phyloP scores from a whole-genome alignment of 108 stramenopile species.

The Cylindrotheca closterium region DNA sequence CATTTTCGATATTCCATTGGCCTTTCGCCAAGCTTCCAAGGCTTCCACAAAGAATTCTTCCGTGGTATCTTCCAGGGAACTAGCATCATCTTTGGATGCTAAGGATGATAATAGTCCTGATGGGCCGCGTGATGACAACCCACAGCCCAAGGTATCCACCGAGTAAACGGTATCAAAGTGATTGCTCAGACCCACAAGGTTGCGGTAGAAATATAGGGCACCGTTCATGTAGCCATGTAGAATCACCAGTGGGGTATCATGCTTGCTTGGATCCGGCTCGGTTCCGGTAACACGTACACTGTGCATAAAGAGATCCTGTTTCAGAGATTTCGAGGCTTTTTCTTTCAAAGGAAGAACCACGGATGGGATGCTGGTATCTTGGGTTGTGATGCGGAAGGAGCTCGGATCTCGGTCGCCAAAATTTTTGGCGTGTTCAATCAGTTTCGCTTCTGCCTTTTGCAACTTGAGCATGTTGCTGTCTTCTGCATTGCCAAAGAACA shows the following conservation, averaged over 20 bases:
- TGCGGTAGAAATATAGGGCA: conserved; percentile 84
- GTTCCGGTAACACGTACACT: not conserved
- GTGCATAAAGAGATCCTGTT: not conserved
- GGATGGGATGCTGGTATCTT: not conserved
- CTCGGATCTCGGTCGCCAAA: not conserved
- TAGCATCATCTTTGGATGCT: not conserved
- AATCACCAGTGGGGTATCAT: conserved; percentile 65
- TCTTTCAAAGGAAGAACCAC: not conserved
- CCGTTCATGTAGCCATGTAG: conserved; percentile 92
- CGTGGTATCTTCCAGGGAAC: conserved; percentile 20
- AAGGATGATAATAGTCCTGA: conserved; percentile 29
- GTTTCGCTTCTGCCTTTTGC: not conserved
- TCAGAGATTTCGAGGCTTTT: not conserved
- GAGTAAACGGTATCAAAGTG: conserved; percentile 67
- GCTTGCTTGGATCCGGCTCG: not conserved
- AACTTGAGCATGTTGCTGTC: no score
- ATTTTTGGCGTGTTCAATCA: not conserved
- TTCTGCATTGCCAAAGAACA: no score
- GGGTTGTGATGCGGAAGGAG: not conserved
- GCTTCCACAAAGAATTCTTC: conserved; percentile 85
- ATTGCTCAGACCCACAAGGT: conserved; percentile 60
- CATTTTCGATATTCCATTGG: conserved; percentile 64
- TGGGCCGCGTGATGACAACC: conserved; percentile 72
- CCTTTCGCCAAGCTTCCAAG: conserved; percentile 79
- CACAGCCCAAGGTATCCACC: conserved; percentile 89